Evolutionary conservation across 2,329 filamentous ascomycete species (phyloP), one percentile per base, ranked within the genome.

Genomic region (Scleromitrula shiraiana): DNA sequence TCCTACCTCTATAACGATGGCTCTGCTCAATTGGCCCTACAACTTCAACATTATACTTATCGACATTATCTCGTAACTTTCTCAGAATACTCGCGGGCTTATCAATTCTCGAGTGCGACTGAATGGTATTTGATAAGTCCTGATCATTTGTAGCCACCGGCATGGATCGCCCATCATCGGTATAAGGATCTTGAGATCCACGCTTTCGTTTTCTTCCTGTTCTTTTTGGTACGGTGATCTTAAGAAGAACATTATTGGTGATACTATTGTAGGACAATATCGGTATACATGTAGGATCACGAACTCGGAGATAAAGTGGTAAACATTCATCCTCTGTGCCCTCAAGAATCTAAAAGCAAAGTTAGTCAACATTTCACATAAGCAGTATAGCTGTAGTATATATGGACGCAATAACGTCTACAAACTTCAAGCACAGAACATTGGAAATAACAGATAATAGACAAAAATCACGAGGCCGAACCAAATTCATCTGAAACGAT

Each of bases 161-260:
- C 10, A 7, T n/a, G 22, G 41, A n/a, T 19, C 23, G 9, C 9
- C 26, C 44, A 40, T 41, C 36, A 32, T 46, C 72, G 33, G 72
- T 67, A 61, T 80, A 91, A 0, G 83, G 80, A 4, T 74, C 83
- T 47, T 82, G 64, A 5, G 80, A 80, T n/a, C 88, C 89, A 57
- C 83, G 75, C 68, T 90, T 95, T 50, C 90, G 78, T 67, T 86
- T 95, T 51, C 88, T 78, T 3, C 90, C 90, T 2, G 89, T 96
- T 48, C 88, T 75, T 65, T 83, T 93, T 0, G 93, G 91, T 1
- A 97, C 80, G 0, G 84, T 89, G 47, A 98, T 75, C 64, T 89
- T 90, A 45, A 98, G 73, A 17, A 97, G 74, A 17, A 97, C 70
- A 61, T 96, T 95, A 62, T 89, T 87, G 8, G 88, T 85, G 17